Percentiles rank a stretch among this genome's conserved stretches.
These are phyloP conservation scores for Aureobasidium sp. DNA, from an alignment of 2,329 filamentous ascomycete species.

Conservation along the genomic window DNA sequence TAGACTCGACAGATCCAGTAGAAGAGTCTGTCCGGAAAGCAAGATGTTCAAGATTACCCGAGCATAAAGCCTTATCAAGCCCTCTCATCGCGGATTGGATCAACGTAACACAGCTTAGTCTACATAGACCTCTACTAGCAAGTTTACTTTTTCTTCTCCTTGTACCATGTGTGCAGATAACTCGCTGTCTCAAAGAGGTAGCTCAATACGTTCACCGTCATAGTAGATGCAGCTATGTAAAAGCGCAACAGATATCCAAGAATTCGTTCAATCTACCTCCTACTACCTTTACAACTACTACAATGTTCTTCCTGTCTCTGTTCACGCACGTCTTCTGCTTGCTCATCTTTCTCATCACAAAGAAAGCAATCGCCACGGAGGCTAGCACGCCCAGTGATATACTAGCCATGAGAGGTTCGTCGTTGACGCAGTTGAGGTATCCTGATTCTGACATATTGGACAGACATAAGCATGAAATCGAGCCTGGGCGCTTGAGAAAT, in stretches of 20 bases:
- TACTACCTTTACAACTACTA: neutral
- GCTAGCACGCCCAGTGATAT: neutral
- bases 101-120: constrained; percentile 9
- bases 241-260: neutral
- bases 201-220: constrained; percentile 3
- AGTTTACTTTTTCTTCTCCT: neutral
- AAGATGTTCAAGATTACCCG: neutral
- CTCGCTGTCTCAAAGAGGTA: neutral
- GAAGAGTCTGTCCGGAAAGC: neutral
- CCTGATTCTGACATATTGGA: neutral
- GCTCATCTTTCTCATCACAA: constrained; percentile 6
- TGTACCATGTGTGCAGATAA: neutral
- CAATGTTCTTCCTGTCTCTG: constrained; percentile 9
- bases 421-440: neutral
- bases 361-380: neutral
- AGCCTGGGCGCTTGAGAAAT: neutral
- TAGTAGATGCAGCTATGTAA: neutral
- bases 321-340: constrained; percentile 13
- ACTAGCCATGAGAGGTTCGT: neutral
- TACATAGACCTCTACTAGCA: neutral
- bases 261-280: neutral
- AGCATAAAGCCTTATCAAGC: constrained; percentile 11
- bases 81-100: neutral
- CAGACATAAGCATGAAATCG: neutral
- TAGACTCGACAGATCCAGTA: too few relatives aligned